Evolutionary conservation across 306 rosid species (phyloP), one percentile per base, ranked within the genome.

Genomic region (Luffa acutangula): DNA sequence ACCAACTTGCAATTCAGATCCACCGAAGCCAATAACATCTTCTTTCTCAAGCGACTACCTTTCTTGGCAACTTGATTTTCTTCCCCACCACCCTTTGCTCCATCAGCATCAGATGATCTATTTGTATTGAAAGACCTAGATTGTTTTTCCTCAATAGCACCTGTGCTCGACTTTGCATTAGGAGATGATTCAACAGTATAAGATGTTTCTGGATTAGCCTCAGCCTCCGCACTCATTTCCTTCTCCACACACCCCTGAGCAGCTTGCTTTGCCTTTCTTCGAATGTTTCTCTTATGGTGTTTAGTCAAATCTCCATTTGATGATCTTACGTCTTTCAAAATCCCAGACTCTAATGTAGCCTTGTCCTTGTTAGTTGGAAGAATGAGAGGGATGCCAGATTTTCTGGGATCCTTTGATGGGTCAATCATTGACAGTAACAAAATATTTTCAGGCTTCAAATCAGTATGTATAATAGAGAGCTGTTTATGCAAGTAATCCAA

Each of bases 401-500:
- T 91, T 80, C 83, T 85, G 43, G 95, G 91, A 87, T 94, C 97
- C 92, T 94, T 94, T 17, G 93, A 85, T 0, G 93, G 90, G 83
- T 94, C 97, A 36, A 94, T 92, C 87, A 49, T 86, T 1, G 97
- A 91, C 83, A 92, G 80, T 52, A 94, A 87, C 83, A 94, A 86
- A 20, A 94, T 91, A 82, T 94, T 94, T 78, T 94, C 98, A 0
- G 95, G 98, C 79, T 94, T 94, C 90, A 94, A 86, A 87, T 94
- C 98, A 25, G 98, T 94, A 76, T 94, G 98, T 87, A 94, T 92
- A 48, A 94, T 94, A 58, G 97, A 89, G 56, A 94, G 97, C 88
- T 91, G 96, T 81, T 87, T 89, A 46, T 94, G 98, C 82, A 94
- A 91, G 86, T 94, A 94, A 87, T 94, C 98, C 89, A 94, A 86